Evolutionary conservation across 148 eudicot species (phyloP).

Genomic region (Silene uniflora): DNA sequence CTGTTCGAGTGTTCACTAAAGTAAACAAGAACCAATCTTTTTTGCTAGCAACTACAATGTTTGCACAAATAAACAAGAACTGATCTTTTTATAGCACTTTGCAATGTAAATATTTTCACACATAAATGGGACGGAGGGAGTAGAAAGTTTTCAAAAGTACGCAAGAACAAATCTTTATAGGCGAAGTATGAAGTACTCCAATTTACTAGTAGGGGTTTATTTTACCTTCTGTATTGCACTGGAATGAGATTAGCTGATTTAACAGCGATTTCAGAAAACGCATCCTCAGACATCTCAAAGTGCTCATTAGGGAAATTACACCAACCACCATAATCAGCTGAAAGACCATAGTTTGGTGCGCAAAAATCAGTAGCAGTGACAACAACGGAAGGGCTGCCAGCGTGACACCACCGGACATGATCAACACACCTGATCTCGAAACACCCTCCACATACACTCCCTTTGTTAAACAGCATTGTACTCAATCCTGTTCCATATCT

Average conservation of each 20-base stretch:
- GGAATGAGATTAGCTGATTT: conserved; percentile 45
- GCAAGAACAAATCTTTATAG: too few species aligned
- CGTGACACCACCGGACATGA: conserved; percentile 52
- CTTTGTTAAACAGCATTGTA: conserved; percentile 49
- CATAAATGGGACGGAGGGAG: neutral
- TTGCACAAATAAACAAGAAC: neutral
- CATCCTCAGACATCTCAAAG: conserved; percentile 55
- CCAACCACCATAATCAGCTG: conserved; percentile 73
- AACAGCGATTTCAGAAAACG: conserved; percentile 50
- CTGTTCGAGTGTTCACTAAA: neutral
- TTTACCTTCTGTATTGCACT: conserved; percentile 61
- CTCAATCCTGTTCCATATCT: conserved; percentile 54
- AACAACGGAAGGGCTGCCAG: conserved; percentile 53
- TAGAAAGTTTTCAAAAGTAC: neutral
- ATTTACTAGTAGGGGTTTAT: too few species aligned
- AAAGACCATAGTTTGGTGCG: conserved; percentile 59
- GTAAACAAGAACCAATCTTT: conserved; percentile 4
- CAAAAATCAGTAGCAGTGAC: conserved; percentile 75
- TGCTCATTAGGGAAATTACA: conserved; percentile 66
- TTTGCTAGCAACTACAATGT: neutral
- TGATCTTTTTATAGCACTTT: neutral
- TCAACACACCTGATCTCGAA: conserved; percentile 60
- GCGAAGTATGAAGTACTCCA: too few species aligned
- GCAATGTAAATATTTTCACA: too few species aligned
- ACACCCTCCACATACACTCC: conserved; percentile 68